phyloP scores from a whole-genome alignment of 306 rosid species.

The Herpetospermum pedunculosum region DNA sequence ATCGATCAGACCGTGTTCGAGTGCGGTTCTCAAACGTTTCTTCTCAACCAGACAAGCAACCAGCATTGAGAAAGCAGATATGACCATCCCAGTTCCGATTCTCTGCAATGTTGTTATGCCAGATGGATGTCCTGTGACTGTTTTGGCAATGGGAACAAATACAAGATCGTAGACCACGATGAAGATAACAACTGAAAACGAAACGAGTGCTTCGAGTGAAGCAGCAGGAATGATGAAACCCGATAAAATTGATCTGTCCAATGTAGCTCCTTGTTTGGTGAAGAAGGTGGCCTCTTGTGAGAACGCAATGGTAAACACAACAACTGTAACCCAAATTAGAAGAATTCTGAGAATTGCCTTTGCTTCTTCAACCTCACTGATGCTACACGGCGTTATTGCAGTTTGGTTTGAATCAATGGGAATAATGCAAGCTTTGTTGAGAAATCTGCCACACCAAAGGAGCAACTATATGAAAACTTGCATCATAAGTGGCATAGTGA shows the following conservation, averaged over 20 bases:
- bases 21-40: constrained; percentile 39
- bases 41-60: constrained; percentile 47
- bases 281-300: constrained; percentile 34
- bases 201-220: constrained; percentile 32
- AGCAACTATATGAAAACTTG: neutral
- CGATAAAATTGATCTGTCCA: constrained; percentile 34
- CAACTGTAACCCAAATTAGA: constrained; percentile 31
- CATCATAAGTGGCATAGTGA: neutral
- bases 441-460: constrained; percentile 22
- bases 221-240: constrained; percentile 44
- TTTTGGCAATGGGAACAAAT: constrained; percentile 41
- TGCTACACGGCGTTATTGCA: constrained; percentile 6
- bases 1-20: constrained; percentile 36
- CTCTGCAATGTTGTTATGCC: constrained; percentile 66
- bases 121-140: constrained; percentile 32
- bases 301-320: constrained; percentile 20
- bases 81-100: constrained; percentile 46
- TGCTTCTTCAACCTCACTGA: constrained; percentile 37
- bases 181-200: constrained; percentile 17
- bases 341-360: constrained; percentile 29
- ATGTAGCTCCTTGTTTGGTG: constrained; percentile 40
- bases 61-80: constrained; percentile 26
- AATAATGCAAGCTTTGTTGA: constrained; percentile 32
- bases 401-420: constrained; percentile 14
- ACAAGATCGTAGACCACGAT: constrained; percentile 41